phyloP scores from a whole-genome alignment of 805 yeast species.

The Suhomyces xylopsoci region DNA sequence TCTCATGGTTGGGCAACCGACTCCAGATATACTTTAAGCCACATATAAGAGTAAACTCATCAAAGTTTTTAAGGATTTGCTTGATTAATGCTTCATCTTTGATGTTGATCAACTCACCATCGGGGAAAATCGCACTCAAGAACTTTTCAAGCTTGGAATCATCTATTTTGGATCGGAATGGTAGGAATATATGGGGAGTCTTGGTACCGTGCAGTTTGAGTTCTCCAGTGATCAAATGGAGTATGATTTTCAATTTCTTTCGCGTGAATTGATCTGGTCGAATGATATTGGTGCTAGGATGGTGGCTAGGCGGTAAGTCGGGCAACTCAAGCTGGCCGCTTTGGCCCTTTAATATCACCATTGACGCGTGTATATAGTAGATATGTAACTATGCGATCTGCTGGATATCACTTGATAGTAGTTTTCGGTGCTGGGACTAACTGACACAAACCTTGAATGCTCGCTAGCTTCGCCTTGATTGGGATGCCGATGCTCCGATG shows the following conservation, averaged over 20 bases:
- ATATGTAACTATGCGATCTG: neutral
- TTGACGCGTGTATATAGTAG: neutral
- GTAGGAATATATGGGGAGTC: conserved; percentile 71
- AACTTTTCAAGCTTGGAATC: conserved; percentile 59
- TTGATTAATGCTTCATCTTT: conserved; percentile 36
- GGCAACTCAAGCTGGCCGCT: conserved; percentile 23
- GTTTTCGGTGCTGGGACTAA: neutral
- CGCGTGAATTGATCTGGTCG: conserved; percentile 49
- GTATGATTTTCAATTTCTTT: conserved; percentile 61
- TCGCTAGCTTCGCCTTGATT: neutral
- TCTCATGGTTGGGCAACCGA: conserved; percentile 71
- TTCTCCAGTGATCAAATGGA: conserved; percentile 70
- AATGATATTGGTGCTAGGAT: conserved; percentile 6
- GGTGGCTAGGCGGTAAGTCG: conserved; percentile 15
- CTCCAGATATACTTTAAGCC: conserved; percentile 85
- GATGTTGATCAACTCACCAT: conserved; percentile 43
- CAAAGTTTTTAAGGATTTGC: conserved; percentile 44
- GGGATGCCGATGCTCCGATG: neutral
- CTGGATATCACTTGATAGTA: neutral
- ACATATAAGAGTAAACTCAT: conserved; percentile 69
- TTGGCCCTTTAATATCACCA: conserved; percentile 11
- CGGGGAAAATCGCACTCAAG: conserved; percentile 56
- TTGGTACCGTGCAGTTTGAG: conserved; percentile 67
- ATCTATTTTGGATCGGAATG: conserved; percentile 69
- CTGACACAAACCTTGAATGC: neutral